Percentiles rank a stretch among this genome's conserved stretches.
phyloP scores from a whole-genome alignment of 2,329 filamentous ascomycete genomes.

The Beauveria scarabaeidicola region DNA sequence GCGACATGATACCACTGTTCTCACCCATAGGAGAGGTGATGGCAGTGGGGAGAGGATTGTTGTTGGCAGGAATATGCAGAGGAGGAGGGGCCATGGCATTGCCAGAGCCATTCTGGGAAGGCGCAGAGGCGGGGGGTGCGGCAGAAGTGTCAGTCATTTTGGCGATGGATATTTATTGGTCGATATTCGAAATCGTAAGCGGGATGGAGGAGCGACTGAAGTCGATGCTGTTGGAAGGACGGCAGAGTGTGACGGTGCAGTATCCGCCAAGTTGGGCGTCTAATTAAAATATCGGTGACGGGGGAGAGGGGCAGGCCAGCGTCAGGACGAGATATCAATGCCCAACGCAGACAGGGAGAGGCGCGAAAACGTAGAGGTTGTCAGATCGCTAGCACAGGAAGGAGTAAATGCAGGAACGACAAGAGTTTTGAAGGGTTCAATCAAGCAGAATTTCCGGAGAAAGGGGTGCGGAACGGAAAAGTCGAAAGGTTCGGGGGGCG shows the following conservation, averaged over 20 bases:
- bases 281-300: slow-evolving; percentile 11
- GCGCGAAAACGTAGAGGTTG: neutral
- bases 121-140: slow-evolving; percentile 60
- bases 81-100: slow-evolving; percentile 63
- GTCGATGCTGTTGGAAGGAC: neutral
- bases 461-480: slow-evolving; percentile 1
- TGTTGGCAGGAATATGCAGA: slow-evolving; percentile 92
- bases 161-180: slow-evolving; percentile 10
- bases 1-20: slow-evolving; percentile 66
- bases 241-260: neutral
- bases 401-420: neutral
- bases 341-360: slow-evolving; percentile 4
- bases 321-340: slow-evolving; percentile 8
- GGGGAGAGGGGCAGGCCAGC: slow-evolving; percentile 12
- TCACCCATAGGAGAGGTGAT: slow-evolving; percentile 77
- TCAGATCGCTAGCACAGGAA: neutral
- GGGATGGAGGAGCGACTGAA: neutral
- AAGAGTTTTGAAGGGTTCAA: neutral
- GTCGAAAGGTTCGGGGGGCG: neutral
- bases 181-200: neutral
- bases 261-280: slow-evolving; percentile 1
- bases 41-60: slow-evolving; percentile 85
- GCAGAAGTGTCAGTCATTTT: slow-evolving; percentile 40
- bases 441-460: neutral
- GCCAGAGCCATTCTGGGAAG: slow-evolving; percentile 45